phyloP scores from a whole-genome alignment of 2,329 filamentous ascomycete genomes.

The Beauveria varroae region DNA sequence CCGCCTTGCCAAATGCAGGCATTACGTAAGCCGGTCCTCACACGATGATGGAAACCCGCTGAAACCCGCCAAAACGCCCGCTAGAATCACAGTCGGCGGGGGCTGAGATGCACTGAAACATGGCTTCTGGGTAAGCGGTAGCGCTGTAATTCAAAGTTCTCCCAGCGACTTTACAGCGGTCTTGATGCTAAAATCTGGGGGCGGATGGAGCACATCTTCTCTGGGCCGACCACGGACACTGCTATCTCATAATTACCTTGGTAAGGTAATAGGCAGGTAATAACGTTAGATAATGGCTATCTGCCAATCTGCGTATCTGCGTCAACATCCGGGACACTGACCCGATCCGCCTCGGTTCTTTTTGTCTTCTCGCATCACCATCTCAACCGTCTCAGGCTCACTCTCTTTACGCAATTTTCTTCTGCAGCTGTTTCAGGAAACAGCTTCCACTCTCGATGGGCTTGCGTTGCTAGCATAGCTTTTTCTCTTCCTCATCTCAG shows the following conservation, averaged over 20 bases:
- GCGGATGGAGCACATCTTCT: background rate
- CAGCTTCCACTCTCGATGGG: background rate
- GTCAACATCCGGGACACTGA: background rate
- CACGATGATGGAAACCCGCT: background rate
- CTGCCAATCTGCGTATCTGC: background rate
- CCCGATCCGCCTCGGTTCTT: background rate
- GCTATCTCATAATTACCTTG: background rate
- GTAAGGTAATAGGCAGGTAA: background rate
- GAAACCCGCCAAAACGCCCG: background rate
- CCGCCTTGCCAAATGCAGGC: too few species aligned
- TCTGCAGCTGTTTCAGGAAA: background rate
- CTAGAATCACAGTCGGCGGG: background rate
- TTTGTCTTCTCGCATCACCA: background rate
- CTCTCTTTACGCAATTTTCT: background rate
- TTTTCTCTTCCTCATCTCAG: background rate
- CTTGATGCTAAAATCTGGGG: background rate
- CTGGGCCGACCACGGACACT: constrained; percentile 8
- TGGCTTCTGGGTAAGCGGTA: too few species aligned
- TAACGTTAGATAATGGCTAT: background rate
- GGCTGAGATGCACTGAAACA: background rate
- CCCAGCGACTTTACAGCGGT: background rate
- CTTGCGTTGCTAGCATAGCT: background rate
- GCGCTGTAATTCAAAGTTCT: background rate
- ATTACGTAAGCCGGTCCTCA: background rate
- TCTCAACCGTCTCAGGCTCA: background rate